Evolutionary conservation across 192 early-diverging fungal species (phyloP).

Genomic region (Helicostylum pulchrum): DNA sequence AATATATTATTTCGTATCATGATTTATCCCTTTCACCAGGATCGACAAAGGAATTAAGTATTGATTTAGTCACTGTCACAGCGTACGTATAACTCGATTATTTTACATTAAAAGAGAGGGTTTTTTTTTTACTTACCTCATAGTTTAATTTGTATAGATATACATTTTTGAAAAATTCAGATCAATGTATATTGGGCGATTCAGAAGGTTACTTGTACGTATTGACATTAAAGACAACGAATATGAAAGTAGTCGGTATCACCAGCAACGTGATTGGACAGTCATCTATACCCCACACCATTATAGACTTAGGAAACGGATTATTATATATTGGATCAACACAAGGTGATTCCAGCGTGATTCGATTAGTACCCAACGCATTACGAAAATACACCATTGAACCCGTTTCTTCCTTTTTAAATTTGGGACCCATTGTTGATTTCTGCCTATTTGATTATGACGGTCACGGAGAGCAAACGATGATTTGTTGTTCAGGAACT

Average conservation of each 20-base stretch:
- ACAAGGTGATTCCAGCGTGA: constrained; percentile 79
- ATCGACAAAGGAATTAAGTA: constrained; percentile 31
- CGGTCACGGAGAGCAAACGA: constrained; percentile 67
- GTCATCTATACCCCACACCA: constrained; percentile 50
- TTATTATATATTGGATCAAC: constrained; percentile 83
- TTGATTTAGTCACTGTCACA: constrained; percentile 49
- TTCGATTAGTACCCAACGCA: constrained; percentile 54
- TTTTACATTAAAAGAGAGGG: too few relatives aligned
- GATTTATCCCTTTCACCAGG: constrained; percentile 22
- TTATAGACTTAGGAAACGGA: constrained; percentile 68
- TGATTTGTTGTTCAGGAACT: constrained; percentile 81
- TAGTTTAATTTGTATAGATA: too few relatives aligned
- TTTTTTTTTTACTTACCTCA: too few relatives aligned
- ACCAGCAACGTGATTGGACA: constrained; percentile 23
- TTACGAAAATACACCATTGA: constrained; percentile 53
- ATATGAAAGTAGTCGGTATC: constrained; percentile 25
- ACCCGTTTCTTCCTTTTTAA: constrained; percentile 58
- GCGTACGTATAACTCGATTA: too few relatives aligned
- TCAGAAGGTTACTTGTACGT: constrained; percentile 59
- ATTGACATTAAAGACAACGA: constrained; percentile 23
- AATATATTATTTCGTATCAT: constrained; percentile 54
- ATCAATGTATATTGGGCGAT: constrained; percentile 72
- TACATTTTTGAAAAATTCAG: constrained; percentile 49
- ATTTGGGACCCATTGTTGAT: constrained; percentile 82
- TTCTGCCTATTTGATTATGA: constrained; percentile 81